Conservation (phyloP, 2,329 filamentous ascomycete genomes). For the Xylaria sp. region DNA sequence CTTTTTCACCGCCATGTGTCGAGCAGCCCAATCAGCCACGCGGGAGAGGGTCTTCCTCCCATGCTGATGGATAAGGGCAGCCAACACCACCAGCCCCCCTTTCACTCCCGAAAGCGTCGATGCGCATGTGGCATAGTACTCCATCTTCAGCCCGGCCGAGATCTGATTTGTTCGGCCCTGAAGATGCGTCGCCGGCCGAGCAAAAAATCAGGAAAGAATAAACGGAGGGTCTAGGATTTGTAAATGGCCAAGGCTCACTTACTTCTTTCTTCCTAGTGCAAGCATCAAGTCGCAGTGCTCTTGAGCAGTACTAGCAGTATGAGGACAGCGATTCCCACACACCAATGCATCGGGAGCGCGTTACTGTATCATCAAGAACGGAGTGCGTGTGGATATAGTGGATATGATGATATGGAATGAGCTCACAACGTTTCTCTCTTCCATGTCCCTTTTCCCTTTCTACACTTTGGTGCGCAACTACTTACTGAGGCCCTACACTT, state of each 20-base stretch:
- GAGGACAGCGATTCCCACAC: conserved; percentile 41
- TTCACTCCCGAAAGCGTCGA: conserved; percentile 43
- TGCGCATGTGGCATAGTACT: conserved; percentile 42
- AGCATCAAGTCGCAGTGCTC: conserved; percentile 14
- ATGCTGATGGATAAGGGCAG: conserved; percentile 23
- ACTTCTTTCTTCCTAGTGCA: not conserved
- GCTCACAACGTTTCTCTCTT: conserved; percentile 3
- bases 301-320: conserved; percentile 9
- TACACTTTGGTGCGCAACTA: conserved; percentile 27
- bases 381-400: conserved; percentile 15
- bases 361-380: conserved; percentile 41
- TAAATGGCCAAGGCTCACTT: conserved; percentile 28
- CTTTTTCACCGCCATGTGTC: conserved; percentile 48
- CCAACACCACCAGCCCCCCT: conserved; percentile 33
- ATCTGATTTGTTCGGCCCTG: conserved; percentile 42
- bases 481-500: not conserved
- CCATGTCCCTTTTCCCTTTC: conserved; percentile 16
- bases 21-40: conserved; percentile 42
- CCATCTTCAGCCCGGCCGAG: conserved; percentile 33
- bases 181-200: conserved; percentile 29
- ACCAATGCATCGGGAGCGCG: conserved; percentile 47
- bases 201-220: conserved; percentile 34
- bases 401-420: conserved; percentile 15
- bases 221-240: conserved; percentile 23
- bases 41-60: conserved; percentile 27